These are phyloP conservation scores for Tetrapyrgos nigripes DNA, from an alignment of 1,284 basidiomycete genomes.

Conservation along the genomic window DNA sequence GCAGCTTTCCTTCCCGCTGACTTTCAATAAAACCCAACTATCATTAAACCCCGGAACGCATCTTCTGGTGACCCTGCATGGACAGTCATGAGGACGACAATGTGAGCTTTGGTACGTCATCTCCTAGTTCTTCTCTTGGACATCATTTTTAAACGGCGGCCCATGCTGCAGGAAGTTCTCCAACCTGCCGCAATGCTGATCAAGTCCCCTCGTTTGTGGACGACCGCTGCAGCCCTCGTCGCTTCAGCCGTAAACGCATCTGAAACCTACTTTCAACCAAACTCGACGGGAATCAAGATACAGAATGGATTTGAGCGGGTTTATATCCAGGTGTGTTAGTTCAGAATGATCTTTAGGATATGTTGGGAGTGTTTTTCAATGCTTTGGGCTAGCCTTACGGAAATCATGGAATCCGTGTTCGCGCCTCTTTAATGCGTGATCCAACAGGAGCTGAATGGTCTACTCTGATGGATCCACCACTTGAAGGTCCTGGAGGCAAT, in stretches of 20 bases:
- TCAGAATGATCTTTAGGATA: background rate
- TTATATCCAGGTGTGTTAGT: constrained; percentile 40
- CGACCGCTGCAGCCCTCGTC: constrained; percentile 7
- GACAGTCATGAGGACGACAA: too few relatives aligned
- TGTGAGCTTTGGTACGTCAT: too few relatives aligned
- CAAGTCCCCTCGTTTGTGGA: background rate
- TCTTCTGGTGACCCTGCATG: too few relatives aligned
- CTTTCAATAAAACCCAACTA: too few relatives aligned
- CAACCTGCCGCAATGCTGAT: background rate
- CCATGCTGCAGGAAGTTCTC: background rate
- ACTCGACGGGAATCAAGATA: constrained; percentile 44
- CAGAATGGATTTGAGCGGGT: constrained; percentile 42
- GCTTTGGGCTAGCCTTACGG: constrained; percentile 42
- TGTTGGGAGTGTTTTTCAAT: too few relatives aligned
- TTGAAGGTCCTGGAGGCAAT: constrained; percentile 44
- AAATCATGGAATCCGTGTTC: constrained; percentile 45
- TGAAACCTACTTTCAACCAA: constrained; percentile 23
- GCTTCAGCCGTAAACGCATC: constrained; percentile 2
- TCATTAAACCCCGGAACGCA: too few relatives aligned
- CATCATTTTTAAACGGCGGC: background rate
- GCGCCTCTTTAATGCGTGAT: constrained; percentile 45
- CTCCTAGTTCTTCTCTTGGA: background rate
- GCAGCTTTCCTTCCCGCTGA: too few relatives aligned
- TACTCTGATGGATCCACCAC: constrained; percentile 44
- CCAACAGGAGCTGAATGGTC: constrained; percentile 44